Evolutionary conservation across 805 yeast genomes (phyloP).

Genomic region (Saturnispora kantuleensis): DNA sequence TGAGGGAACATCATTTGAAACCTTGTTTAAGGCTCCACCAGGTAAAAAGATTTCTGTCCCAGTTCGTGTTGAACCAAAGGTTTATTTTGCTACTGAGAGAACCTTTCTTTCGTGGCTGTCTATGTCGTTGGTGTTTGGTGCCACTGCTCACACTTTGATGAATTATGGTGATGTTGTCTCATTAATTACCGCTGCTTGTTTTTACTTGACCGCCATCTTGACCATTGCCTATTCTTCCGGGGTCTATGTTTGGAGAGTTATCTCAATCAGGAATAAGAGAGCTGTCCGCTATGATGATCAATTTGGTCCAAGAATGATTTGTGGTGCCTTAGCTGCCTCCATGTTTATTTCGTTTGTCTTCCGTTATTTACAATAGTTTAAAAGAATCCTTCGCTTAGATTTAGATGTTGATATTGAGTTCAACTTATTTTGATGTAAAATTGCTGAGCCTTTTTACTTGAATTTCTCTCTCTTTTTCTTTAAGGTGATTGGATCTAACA

Average conservation of each 20-base stretch:
- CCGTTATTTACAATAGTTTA: slow-evolving; percentile 29
- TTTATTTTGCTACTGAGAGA: slow-evolving; percentile 96
- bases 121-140: slow-evolving; percentile 78
- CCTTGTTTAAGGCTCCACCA: slow-evolving; percentile 60
- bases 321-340: slow-evolving; percentile 62
- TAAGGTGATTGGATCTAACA: neutral
- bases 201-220: slow-evolving; percentile 68
- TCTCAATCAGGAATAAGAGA: slow-evolving; percentile 71
- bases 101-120: slow-evolving; percentile 92
- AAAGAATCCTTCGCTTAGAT: neutral
- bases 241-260: slow-evolving; percentile 72
- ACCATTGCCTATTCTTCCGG: slow-evolving; percentile 65
- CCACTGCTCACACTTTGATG: slow-evolving; percentile 77
- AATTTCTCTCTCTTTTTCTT: neutral
- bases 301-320: slow-evolving; percentile 77
- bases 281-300: slow-evolving; percentile 82
- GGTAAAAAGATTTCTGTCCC: slow-evolving; percentile 90
- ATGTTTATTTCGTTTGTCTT: slow-evolving; percentile 53
- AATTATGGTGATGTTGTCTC: slow-evolving; percentile 75
- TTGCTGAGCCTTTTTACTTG: neutral
- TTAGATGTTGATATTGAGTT: neutral
- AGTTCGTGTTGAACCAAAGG: slow-evolving; percentile 95
- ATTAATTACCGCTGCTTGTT: slow-evolving; percentile 75
- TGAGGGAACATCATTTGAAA: slow-evolving; percentile 52
- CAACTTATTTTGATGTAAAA: neutral